Conservation (phyloP, 2,329 filamentous ascomycete species). For the Colletotrichum godetiae region DNA sequence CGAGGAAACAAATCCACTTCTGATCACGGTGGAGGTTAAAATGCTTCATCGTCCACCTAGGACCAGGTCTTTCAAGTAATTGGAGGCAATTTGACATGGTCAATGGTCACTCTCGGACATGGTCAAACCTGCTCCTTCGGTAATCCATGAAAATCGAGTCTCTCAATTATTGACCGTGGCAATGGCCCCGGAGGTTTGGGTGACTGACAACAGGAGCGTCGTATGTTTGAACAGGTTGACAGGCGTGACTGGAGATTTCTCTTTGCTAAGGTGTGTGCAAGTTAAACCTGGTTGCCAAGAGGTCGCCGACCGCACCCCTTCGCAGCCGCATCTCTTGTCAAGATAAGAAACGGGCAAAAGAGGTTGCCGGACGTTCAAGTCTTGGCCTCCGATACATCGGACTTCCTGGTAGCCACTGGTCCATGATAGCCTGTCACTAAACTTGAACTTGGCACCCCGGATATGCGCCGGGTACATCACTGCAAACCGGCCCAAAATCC, state of each 20-base stretch:
- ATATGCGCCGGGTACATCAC: constrained; percentile 11
- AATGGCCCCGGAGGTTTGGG: no score
- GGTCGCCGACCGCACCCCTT: neutral
- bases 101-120: no score
- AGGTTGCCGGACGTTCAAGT: neutral
- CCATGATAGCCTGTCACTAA: neutral
- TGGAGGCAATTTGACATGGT: no score
- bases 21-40: no score
- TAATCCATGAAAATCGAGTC: neutral
- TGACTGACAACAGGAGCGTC: neutral
- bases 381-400: neutral
- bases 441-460: neutral
- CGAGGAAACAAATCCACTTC: no score
- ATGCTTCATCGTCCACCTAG: no score
- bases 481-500: neutral
- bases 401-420: neutral
- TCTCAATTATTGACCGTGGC: neutral
- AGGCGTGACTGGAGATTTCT: no score
- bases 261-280: no score
- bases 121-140: neutral
- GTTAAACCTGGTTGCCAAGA: no score
- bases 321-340: neutral
- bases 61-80: no score
- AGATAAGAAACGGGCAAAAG: neutral
- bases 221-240: neutral